Evolutionary conservation across 345 rosid genomes (phyloP).

Genomic region (Noccaea bulbosa): DNA sequence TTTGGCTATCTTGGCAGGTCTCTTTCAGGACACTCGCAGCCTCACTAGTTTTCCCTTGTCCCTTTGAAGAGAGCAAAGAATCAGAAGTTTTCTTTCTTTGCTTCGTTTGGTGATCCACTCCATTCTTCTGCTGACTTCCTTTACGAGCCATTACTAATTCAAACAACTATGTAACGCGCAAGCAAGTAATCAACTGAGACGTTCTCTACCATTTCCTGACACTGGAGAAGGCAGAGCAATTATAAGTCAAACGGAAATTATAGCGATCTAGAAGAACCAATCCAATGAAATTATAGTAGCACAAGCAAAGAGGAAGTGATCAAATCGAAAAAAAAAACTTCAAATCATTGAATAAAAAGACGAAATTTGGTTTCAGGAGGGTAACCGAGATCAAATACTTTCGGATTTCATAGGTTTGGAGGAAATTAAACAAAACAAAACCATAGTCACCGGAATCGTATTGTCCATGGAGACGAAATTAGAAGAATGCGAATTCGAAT

Average conservation of each 20-base stretch:
- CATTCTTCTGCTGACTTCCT: slow-evolving; percentile 80
- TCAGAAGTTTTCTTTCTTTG: slow-evolving; percentile 57
- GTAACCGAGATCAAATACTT: slow-evolving; percentile 29
- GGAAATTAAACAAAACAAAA: slow-evolving; percentile 15
- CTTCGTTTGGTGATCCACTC: slow-evolving; percentile 57
- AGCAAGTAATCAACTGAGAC: slow-evolving; percentile 13
- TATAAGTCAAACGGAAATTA: not conserved
- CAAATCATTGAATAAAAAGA: slow-evolving; percentile 12
- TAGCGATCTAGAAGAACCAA: slow-evolving; percentile 1
- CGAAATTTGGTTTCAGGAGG: not conserved
- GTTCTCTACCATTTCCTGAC: slow-evolving; percentile 39
- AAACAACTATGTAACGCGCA: slow-evolving; percentile 25
- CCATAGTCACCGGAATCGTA: not conserved
- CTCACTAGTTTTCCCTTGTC: slow-evolving; percentile 51
- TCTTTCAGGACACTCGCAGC: slow-evolving; percentile 53
- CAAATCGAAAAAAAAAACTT: not conserved
- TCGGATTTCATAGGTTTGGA: not conserved
- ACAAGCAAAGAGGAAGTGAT: slow-evolving; percentile 17
- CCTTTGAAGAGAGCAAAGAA: slow-evolving; percentile 47
- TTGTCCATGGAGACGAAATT: not conserved
- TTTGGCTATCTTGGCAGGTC: slow-evolving; percentile 47
- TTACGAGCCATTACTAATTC: slow-evolving; percentile 73
- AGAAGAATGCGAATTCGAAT: not conserved
- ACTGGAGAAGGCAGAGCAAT: slow-evolving; percentile 21
- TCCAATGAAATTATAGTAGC: slow-evolving; percentile 7